Evolutionary conservation across 768 basidiomycete genomes (phyloP), one percentile per base, ranked within the genome.

Genomic region (Gloeophyllum trabeum): DNA sequence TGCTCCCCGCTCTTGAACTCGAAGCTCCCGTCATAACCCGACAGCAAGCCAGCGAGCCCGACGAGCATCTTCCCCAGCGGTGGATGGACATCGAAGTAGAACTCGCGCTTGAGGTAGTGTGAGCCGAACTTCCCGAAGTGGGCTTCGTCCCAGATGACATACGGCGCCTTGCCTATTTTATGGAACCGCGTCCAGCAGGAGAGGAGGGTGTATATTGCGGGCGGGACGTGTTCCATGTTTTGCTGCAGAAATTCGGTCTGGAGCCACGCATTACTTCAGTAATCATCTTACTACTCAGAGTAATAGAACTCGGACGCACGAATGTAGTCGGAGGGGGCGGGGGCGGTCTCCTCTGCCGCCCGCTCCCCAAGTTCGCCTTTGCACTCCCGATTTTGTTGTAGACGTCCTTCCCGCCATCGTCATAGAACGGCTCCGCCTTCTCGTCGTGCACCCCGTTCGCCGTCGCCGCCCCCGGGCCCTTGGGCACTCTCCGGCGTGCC

Each of bases 81-180:
- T 4, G 96, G 96, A 54, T 99, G 96, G 21, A 98, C 96, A 55
- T 99, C 96, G 59, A 98, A 98, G 70, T 97, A 98, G 64, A 98
- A 98, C 60, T 96, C 91, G 55, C 92, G 86, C 62, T 97, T 96
- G 62, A 99, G 79, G 62, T 99, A 98, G 62, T 97, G 84, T 40
- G 89, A 89, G 40, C 90, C 96, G 63, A 99, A 98, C 65, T 99
- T 98, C 51, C 96, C 96, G 62, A 98, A 99, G 62, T 99, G 96
- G 28, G 96, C 94, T 69, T 99, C 96, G 61, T 99, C 96, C 96
- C 94, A 98, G 45, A 98, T 79, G 61, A 99, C 94, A 48, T 74
- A 57, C 54, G 83, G 74, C 24, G 87, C 73, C 43, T 79, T 75
- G 10, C 96, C 94, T 37, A 99, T 99, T 52, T 81, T 75, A 68